Evolutionary conservation across 345 rosid genomes (phyloP), one percentile per base, ranked within the genome.

Genomic region (Boechera retrofracta): DNA sequence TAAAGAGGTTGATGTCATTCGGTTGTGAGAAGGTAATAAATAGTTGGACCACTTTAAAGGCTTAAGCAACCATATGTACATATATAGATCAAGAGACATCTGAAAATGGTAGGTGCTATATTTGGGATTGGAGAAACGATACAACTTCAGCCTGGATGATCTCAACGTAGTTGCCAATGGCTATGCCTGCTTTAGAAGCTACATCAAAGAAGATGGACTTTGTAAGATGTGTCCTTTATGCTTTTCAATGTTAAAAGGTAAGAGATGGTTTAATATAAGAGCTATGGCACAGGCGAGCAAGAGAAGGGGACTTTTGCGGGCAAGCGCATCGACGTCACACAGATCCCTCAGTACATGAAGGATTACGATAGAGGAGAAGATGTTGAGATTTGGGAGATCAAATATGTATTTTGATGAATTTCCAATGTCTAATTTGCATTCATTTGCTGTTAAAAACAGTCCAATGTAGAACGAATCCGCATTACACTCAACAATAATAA

Each of bases 81-180:
- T 31, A 28, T 16, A 31, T 2, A 39, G 10, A 35, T 18, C 15
- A 38, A 56, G 26, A 15, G 6, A 31, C 39, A 12, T 66, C 64
- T 51, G 5, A 59, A 26, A 59, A 4, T 51, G 57, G 47, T 76
- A 90, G 97, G 87, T 90, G 52, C 76, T 94, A 56, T 94, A 92
- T 80, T 71, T 94, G 84, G 93, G 89, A 9, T 49, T 94, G 86
- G 98, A 92, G 83, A 94, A 94, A 74, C 93, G 97, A 59, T 94
- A 89, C 85, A 94, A 94, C 81, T 94, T 94, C 84, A 94, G 92
- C 77, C 69, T 94, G 16, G 74, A 85, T 52, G 93, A 92, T 77
- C 87, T 85, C 28, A 80, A 87, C 64, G 84, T 82, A 57, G 95
- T 90, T 71, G 95, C 93, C 47, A 90, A 92, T 82, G 93, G 97